These are phyloP conservation scores for Cupressus sempervirens DNA, from an alignment of 75 land plant genomes.

Conservation along the genomic window DNA sequence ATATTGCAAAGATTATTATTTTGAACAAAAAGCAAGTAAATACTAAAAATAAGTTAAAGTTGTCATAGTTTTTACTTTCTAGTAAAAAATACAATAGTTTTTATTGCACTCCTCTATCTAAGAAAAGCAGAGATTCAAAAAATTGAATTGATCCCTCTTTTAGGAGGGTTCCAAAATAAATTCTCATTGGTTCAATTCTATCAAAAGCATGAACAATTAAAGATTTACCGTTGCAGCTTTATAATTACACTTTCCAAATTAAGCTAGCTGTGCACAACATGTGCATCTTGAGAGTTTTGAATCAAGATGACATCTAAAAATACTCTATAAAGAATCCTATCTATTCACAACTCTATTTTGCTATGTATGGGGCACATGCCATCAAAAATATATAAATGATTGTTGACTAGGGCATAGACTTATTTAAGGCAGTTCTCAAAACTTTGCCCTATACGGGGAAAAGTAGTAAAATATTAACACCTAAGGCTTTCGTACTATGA, in stretches of 20 bases:
- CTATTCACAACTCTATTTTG: not conserved
- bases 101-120: not conserved
- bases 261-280: not conserved
- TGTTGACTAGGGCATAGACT: slow-evolving; percentile 2
- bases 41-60: not conserved
- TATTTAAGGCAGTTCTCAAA: not conserved
- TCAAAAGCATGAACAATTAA: not conserved
- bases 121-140: not conserved
- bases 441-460: not conserved
- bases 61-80: not conserved
- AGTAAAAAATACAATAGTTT: not conserved
- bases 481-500: not conserved
- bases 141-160: not conserved
- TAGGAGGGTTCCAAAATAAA: not conserved
- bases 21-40: not conserved
- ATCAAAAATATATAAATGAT: not conserved
- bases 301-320: not conserved
- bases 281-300: not conserved
- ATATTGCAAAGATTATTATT: not conserved
- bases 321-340: not conserved
- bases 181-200: not conserved
- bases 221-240: not conserved
- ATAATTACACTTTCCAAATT: too few relatives aligned
- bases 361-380: not conserved
- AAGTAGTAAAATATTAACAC: not conserved